Evolutionary conservation across 176 grass and related monocot genomes (phyloP).

Genomic region (Musa acuminata): DNA sequence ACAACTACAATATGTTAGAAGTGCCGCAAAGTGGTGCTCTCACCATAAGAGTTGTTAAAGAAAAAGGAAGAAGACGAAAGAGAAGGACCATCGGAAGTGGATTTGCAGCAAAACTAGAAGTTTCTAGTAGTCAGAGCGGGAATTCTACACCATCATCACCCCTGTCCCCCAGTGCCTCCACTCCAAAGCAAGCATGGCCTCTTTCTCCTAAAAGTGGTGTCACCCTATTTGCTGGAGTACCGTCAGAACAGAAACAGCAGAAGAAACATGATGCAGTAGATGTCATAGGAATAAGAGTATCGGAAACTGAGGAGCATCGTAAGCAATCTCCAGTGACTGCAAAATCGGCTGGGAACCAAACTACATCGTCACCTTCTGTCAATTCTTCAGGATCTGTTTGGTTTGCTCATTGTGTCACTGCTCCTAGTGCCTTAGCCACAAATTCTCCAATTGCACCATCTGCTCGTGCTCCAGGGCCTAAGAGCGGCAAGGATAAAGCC

Average conservation of each 20-base stretch:
- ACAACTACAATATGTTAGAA: slow-evolving; percentile 19
- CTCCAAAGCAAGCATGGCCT: slow-evolving; percentile 53
- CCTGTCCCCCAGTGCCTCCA: slow-evolving; percentile 48
- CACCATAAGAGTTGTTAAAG: slow-evolving; percentile 56
- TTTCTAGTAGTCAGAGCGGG: slow-evolving; percentile 87
- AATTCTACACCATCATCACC: slow-evolving; percentile 85
- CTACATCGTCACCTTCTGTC: slow-evolving; percentile 11
- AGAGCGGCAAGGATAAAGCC: slow-evolving; percentile 50
- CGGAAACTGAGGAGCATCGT: slow-evolving; percentile 21
- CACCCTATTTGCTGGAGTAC: slow-evolving; percentile 26
- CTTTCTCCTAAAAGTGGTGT: slow-evolving; percentile 9
- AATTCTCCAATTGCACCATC: slow-evolving; percentile 43
- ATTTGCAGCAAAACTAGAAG: slow-evolving; percentile 68
- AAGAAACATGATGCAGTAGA: slow-evolving; percentile 25
- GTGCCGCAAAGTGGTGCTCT: slow-evolving; percentile 46
- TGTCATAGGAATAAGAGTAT: slow-evolving; percentile 26
- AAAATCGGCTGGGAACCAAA: slow-evolving; percentile 19
- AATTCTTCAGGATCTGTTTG: slow-evolving; percentile 18
- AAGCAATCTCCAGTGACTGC: slow-evolving; percentile 30
- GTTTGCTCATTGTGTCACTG: background rate
- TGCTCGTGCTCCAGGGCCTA: slow-evolving; percentile 73
- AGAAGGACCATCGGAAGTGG: slow-evolving; percentile 30
- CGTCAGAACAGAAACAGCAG: slow-evolving; percentile 31
- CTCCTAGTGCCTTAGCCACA: slow-evolving; percentile 20
- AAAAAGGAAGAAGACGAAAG: slow-evolving; percentile 58